These are phyloP conservation scores for Ophiocordyceps polyrhachis-furcata DNA, from an alignment of 2,329 filamentous ascomycete genomes.

Conservation along the genomic window DNA sequence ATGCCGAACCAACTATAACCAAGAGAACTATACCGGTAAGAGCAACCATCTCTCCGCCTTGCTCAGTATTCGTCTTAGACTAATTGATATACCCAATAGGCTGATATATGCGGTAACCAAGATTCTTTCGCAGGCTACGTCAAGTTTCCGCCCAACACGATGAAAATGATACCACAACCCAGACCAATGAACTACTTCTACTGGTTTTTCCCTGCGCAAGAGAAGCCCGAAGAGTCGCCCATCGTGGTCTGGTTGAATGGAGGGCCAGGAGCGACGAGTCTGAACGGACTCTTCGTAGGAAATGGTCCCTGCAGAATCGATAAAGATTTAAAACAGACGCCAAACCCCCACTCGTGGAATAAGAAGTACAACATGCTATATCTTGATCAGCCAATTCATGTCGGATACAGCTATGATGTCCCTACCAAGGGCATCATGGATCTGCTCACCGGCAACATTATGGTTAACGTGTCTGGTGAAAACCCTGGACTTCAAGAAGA, in stretches of 20 bases:
- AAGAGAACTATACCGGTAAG: background rate
- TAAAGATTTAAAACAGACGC: constrained; percentile 30
- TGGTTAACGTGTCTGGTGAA: constrained; percentile 17
- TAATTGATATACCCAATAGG: background rate
- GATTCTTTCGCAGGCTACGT: background rate
- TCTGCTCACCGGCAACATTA: constrained; percentile 25
- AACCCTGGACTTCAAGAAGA: constrained; percentile 14
- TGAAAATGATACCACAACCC: background rate
- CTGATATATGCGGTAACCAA: background rate
- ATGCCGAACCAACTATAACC: background rate
- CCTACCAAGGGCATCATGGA: constrained; percentile 39
- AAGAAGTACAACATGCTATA: constrained; percentile 31
- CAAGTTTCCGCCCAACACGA: background rate
- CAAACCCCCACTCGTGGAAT: constrained; percentile 47
- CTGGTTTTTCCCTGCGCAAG: constrained; percentile 29
- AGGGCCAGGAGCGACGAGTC: constrained; percentile 41
- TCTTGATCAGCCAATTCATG: constrained; percentile 44
- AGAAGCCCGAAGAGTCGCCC: constrained; percentile 18
- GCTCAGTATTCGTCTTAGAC: background rate
- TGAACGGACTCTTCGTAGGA: constrained; percentile 45
- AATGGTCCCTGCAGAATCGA: constrained; percentile 33
- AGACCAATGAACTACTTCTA: constrained; percentile 15
- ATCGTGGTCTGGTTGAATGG: constrained; percentile 48
- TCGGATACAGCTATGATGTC: constrained; percentile 48
- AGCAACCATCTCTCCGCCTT: background rate